These are phyloP conservation scores for Pleurotus giganteus DNA, from an alignment of 768 basidiomycete genomes.

Conservation along the genomic window DNA sequence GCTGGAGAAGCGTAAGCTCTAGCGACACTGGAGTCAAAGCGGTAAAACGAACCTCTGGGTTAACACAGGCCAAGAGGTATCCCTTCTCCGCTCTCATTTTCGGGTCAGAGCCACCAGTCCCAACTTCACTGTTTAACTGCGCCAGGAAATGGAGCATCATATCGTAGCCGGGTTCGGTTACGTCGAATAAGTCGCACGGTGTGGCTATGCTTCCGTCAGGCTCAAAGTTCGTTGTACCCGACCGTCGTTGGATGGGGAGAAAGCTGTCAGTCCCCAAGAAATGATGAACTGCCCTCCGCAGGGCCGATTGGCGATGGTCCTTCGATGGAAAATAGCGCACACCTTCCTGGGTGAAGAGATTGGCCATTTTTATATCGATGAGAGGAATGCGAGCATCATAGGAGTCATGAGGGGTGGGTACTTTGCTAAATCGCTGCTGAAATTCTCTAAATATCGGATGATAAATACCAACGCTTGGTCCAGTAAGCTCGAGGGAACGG, in stretches of 20 bases:
- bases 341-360: not conserved
- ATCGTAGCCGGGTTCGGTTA: too few relatives aligned
- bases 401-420: not conserved
- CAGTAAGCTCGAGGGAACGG: not conserved
- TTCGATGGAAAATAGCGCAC: too few relatives aligned
- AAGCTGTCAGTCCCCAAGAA: too few relatives aligned
- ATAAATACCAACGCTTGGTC: constrained; percentile 1
- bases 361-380: not conserved
- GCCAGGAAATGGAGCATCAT: not conserved
- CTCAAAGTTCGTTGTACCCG: too few relatives aligned
- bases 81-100: not conserved
- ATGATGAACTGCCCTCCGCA: too few relatives aligned
- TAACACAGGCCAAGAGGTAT: not conserved
- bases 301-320: too few relatives aligned
- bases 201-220: too few relatives aligned
- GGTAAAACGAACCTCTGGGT: not conserved
- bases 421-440: not conserved
- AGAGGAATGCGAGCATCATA: not conserved
- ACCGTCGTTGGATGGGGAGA: too few relatives aligned
- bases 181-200: too few relatives aligned
- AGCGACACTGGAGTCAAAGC: not conserved
- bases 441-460: constrained; percentile 5
- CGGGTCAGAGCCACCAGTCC: not conserved
- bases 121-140: not conserved
- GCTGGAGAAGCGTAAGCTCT: not conserved